Evolutionary conservation across 2,329 filamentous ascomycete genomes (phyloP).

Genomic region (Paraphoma chrysanthemicola): DNA sequence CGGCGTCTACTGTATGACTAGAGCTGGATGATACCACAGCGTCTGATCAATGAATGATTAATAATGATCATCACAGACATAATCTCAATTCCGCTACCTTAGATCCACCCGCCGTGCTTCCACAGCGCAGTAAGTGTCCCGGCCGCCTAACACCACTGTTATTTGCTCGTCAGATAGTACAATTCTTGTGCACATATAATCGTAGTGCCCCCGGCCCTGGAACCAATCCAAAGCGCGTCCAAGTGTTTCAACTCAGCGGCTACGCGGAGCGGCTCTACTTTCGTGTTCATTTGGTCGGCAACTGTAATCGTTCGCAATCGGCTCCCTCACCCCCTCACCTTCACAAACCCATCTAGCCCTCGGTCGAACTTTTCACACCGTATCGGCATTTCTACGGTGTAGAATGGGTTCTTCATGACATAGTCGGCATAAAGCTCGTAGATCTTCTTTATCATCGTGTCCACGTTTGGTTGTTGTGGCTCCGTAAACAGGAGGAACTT

Average conservation of each 20-base stretch:
- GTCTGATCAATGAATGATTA: slow-evolving; percentile 24
- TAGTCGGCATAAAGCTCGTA: slow-evolving; percentile 97
- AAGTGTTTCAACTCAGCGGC: too few relatives aligned
- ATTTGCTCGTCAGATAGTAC: too few relatives aligned
- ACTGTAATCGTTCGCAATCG: background rate
- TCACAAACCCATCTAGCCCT: slow-evolving; percentile 80
- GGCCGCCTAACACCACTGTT: too few relatives aligned
- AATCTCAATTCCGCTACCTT: background rate
- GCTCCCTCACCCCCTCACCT: slow-evolving; percentile 50
- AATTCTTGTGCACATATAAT: too few relatives aligned
- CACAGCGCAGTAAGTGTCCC: background rate
- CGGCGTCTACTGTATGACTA: slow-evolving; percentile 35
- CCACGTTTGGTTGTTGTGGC: slow-evolving; percentile 83
- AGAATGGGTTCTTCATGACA: slow-evolving; percentile 99
- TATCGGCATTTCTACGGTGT: slow-evolving; percentile 96
- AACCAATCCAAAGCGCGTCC: too few relatives aligned
- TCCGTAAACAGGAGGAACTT: slow-evolving; percentile 98
- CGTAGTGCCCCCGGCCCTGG: too few relatives aligned
- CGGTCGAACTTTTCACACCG: slow-evolving; percentile 95
- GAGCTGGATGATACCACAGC: slow-evolving; percentile 24
- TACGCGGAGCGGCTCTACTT: too few relatives aligned
- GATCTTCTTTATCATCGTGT: slow-evolving; percentile 80
- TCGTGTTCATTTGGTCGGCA: too few relatives aligned
- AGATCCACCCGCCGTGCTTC: background rate
- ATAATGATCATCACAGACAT: slow-evolving; percentile 10